Conservation (phyloP, 768 basidiomycete species). For the Naematelia aurantialba region DNA sequence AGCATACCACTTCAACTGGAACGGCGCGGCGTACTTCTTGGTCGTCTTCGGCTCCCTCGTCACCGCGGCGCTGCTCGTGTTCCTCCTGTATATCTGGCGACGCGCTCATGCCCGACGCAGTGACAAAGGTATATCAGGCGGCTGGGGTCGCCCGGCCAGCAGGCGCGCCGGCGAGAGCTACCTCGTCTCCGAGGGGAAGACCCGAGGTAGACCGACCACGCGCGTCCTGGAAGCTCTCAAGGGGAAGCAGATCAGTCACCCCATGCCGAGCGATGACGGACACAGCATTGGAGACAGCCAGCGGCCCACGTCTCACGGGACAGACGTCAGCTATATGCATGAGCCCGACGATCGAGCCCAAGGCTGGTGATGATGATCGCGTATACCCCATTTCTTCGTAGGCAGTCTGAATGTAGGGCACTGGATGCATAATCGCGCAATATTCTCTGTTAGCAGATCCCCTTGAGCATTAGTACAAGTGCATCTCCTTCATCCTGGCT, state of each 20-base stretch:
- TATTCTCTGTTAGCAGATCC: no score
- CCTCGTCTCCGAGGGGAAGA: not conserved
- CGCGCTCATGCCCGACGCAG: no score
- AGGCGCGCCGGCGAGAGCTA: slow-evolving; percentile 1
- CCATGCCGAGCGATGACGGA: slow-evolving; percentile 14
- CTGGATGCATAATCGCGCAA: no score
- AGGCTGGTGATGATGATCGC: not conserved
- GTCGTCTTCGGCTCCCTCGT: slow-evolving; percentile 19
- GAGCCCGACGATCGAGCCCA: not conserved
- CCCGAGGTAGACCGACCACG: slow-evolving; percentile 10
- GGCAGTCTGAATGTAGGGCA: no score
- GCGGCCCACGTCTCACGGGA: not conserved
- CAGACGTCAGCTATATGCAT: not conserved
- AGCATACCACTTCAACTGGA: slow-evolving; percentile 24
- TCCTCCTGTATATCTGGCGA: not conserved
- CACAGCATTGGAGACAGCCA: slow-evolving; percentile 3
- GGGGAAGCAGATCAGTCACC: slow-evolving; percentile 15
- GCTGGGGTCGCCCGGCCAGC: not conserved
- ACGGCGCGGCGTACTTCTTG: slow-evolving; percentile 24
- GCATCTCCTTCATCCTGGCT: no score
- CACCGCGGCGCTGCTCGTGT: not conserved
- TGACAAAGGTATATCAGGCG: not conserved
- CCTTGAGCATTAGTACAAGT: no score
- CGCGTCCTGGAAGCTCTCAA: slow-evolving; percentile 18
- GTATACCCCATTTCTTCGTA: not conserved